Percentiles rank a stretch among this genome's conserved stretches.
Evolutionary conservation across 73 alveolate genomes (phyloP).

Genomic region (Symbiodinium natans): DNA sequence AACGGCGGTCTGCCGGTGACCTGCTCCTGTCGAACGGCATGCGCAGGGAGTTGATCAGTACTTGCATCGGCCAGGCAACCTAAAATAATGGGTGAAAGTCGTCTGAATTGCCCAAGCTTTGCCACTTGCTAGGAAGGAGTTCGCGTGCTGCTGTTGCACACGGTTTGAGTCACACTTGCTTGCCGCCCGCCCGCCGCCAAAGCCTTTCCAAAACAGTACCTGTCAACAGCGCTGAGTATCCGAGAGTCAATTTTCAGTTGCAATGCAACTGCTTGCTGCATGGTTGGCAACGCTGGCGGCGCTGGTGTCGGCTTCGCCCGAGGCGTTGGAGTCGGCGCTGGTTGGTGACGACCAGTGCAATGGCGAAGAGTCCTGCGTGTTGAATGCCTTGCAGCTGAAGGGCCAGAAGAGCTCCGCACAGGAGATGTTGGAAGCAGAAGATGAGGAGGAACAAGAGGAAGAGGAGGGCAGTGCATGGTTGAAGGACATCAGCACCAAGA

Average conservation of each 20-base stretch:
- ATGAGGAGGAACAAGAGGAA: neutral
- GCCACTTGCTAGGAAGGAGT: too few species aligned
- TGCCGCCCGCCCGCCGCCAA: neutral
- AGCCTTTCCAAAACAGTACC: neutral
- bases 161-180: too few species aligned
- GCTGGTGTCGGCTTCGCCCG: neutral
- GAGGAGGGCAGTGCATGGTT: neutral
- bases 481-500: conserved; percentile 45
- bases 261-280: neutral
- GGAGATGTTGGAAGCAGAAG: neutral
- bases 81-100: too few species aligned
- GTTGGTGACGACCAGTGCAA: neutral
- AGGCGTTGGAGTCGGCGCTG: neutral
- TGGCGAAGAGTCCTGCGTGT: neutral
- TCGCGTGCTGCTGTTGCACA: neutral
- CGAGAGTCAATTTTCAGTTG: neutral
- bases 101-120: too few species aligned
- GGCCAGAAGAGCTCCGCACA: conserved; percentile 13
- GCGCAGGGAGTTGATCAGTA: too few species aligned
- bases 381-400: conserved; percentile 4
- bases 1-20: too few species aligned
- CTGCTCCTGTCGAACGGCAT: too few species aligned
- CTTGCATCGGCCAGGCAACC: too few species aligned
- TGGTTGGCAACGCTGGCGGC: neutral
- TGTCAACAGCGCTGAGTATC: neutral